Evolutionary conservation across 768 basidiomycete species (phyloP).

Genomic region (Kondoa subrosea): DNA sequence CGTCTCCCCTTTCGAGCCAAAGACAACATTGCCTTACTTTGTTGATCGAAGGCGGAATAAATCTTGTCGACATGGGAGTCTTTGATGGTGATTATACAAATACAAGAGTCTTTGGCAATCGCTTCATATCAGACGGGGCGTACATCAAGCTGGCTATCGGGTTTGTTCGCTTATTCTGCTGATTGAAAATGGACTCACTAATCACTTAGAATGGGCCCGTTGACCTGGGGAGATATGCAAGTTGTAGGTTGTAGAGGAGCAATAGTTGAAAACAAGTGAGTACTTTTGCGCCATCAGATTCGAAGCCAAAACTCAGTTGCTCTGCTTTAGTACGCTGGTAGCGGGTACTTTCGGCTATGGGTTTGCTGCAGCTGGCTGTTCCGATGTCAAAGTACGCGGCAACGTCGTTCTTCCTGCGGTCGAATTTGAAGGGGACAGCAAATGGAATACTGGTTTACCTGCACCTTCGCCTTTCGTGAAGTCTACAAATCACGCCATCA

Average conservation of each 20-base stretch:
- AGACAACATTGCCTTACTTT: neutral
- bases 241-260: conserved; percentile 33
- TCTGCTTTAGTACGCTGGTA: conserved; percentile 28
- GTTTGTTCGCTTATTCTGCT: neutral
- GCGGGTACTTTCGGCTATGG: conserved; percentile 36
- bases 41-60: neutral
- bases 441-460: conserved; percentile 15
- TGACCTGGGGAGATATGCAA: conserved; percentile 34
- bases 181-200: too few species aligned
- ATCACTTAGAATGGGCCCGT: conserved; percentile 30
- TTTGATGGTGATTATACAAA: conserved; percentile 34
- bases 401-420: conserved; percentile 27
- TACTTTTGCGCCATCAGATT: neutral
- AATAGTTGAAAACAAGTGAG: conserved; percentile 30
- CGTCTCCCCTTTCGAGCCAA: conserved; percentile 35
- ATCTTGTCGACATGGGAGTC: conserved; percentile 33
- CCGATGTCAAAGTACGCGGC: conserved; percentile 32
- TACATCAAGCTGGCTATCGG: conserved; percentile 35
- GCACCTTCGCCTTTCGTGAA: conserved; percentile 26
- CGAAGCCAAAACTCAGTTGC: neutral
- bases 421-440: conserved; percentile 22
- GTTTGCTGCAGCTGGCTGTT: conserved; percentile 33
- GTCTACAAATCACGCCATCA: conserved; percentile 15
- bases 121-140: conserved; percentile 29
- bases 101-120: conserved; percentile 33